Evolutionary conservation across 306 rosid genomes (phyloP).

Genomic region (Dalbergia oliveri): DNA sequence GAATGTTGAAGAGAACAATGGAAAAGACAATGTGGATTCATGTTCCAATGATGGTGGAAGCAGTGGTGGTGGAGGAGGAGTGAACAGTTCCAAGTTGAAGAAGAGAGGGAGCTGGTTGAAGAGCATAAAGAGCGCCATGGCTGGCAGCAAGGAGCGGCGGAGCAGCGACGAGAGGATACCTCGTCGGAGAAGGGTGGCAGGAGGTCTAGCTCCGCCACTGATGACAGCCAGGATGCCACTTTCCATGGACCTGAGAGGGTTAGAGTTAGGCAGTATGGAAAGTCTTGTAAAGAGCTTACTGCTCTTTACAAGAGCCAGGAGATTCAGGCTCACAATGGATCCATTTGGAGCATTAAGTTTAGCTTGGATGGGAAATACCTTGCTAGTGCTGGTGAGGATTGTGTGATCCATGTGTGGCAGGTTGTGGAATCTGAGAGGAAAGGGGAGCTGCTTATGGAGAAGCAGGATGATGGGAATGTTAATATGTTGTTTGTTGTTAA

Average conservation of each 20-base stretch:
- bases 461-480: slow-evolving; percentile 66
- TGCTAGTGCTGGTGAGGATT: slow-evolving; percentile 98
- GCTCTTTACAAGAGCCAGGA: slow-evolving; percentile 90
- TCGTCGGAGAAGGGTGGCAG: slow-evolving; percentile 93
- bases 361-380: slow-evolving; percentile 96
- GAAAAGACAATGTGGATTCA: slow-evolving; percentile 50
- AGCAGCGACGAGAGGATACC: slow-evolving; percentile 93
- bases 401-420: slow-evolving; percentile 94
- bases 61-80: slow-evolving; percentile 5
- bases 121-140: slow-evolving; percentile 79
- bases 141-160: slow-evolving; percentile 77
- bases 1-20: slow-evolving; percentile 68
- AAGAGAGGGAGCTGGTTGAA: slow-evolving; percentile 89
- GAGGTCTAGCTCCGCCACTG: slow-evolving; percentile 96
- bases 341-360: slow-evolving; percentile 93
- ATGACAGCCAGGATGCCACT: slow-evolving; percentile 88
- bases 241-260: slow-evolving; percentile 95
- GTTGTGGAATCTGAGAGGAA: slow-evolving; percentile 90
- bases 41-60: slow-evolving; percentile 49
- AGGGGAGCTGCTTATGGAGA: slow-evolving; percentile 81
- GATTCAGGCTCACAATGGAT: slow-evolving; percentile 92
- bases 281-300: slow-evolving; percentile 77
- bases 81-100: slow-evolving; percentile 63
- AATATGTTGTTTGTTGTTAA: slow-evolving; percentile 70
- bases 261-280: slow-evolving; percentile 87